Conservation (phyloP, 257 asterid genomes). For the Solanum boliviense region DNA sequence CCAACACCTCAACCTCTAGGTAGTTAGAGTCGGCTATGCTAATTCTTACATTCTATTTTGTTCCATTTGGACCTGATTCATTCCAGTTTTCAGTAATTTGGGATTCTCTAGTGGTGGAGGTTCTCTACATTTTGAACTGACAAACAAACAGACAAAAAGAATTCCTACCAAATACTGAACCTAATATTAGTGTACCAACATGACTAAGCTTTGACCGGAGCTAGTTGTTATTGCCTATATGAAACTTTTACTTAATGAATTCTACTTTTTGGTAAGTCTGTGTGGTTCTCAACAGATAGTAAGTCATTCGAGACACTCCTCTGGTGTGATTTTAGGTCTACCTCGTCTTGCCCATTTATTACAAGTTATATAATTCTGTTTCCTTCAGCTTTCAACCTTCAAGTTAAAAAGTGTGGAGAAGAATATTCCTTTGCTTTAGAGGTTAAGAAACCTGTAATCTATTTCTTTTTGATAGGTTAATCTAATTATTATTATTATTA, state of each 20-base stretch:
- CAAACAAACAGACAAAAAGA: background rate
- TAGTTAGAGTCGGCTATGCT: background rate
- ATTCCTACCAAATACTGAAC: background rate
- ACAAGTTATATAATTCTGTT: background rate
- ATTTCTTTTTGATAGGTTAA: background rate
- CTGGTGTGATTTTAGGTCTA: background rate
- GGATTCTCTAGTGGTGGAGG: background rate
- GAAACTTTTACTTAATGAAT: background rate
- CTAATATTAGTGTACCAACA: background rate
- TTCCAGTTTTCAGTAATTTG: background rate
- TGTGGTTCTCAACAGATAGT: background rate
- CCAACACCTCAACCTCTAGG: background rate
- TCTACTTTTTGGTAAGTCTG: background rate
- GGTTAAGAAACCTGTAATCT: background rate
- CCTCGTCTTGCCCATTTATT: background rate
- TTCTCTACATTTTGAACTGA: background rate
- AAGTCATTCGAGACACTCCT: background rate
- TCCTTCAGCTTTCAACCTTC: background rate
- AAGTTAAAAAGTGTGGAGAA: background rate
- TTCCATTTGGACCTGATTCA: background rate
- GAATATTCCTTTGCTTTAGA: background rate
- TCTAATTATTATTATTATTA: background rate
- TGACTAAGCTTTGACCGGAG: background rate
- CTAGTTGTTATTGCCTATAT: background rate
- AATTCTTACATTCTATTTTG: background rate